Evolutionary conservation across 2,329 filamentous ascomycete genomes (phyloP).

Genomic region (Macrophomina phaseolina): DNA sequence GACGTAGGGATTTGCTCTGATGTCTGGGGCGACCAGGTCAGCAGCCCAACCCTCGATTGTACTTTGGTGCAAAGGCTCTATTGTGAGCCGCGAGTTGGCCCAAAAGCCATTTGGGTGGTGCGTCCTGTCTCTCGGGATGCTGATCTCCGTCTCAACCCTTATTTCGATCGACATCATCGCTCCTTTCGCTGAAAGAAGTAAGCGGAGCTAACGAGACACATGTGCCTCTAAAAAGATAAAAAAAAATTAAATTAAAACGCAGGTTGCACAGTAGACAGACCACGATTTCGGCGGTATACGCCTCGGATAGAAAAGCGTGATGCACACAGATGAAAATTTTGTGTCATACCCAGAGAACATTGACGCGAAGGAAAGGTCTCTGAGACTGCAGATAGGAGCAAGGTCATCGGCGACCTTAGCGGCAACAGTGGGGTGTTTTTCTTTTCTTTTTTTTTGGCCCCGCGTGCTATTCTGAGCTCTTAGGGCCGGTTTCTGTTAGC

Average conservation of each 20-base stretch:
- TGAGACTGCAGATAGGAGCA: too few relatives aligned
- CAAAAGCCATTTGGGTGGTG: not conserved
- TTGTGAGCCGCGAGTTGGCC: slow-evolving; percentile 4
- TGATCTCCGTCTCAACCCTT: slow-evolving; percentile 8
- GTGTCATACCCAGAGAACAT: too few relatives aligned
- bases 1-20: slow-evolving; percentile 14
- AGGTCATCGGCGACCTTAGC: too few relatives aligned
- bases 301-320: too few relatives aligned
- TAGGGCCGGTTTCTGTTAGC: too few relatives aligned
- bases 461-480: too few relatives aligned
- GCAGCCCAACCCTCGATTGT: not conserved
- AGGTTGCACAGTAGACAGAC: too few relatives aligned
- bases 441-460: not conserved
- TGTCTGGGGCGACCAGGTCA: not conserved
- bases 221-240: not conserved
- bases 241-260: too few relatives aligned
- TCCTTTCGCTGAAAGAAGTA: not conserved
- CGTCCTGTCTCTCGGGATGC: slow-evolving; percentile 5
- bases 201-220: not conserved
- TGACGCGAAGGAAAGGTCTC: too few relatives aligned
- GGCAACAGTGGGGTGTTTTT: too few relatives aligned
- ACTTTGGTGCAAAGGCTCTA: not conserved
- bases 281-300: too few relatives aligned
- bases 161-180: slow-evolving; percentile 4
- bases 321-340: too few relatives aligned